Evolutionary conservation across 1,284 basidiomycete species (phyloP), one percentile per base, ranked within the genome.

Genomic region (Uromyces viciae-fabae): DNA sequence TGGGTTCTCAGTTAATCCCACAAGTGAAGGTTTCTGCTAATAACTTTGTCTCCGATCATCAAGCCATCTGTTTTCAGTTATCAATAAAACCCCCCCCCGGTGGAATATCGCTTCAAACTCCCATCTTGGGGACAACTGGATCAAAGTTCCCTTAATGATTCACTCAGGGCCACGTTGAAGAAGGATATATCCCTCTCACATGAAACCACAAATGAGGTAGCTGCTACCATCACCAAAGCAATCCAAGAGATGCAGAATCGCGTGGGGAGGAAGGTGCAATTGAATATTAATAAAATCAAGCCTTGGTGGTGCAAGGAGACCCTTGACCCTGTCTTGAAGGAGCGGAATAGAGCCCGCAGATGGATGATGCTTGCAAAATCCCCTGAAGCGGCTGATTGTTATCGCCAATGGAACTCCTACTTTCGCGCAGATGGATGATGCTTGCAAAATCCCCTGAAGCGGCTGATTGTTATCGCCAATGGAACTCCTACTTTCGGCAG

Each of bases 391-490:
- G 14, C 15, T 60, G n/a, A 60, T 3, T 60, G 56, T 28, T 60
- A 54, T 19, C 4, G 52, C 3, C 52, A 54, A 19, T 54, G 52
- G 52, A 54, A 54, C 17, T n/a, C 4, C 15, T 54, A 54, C 17
- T 54, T 54, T 54, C 52, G 22, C 15, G 22, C 52, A 19, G n/a
- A 46, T 76, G 75, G 75, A 64, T 76, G 58, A 42, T 64, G 9
- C 22, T 64, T 17, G 40, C 58, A 25, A 62, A 52, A 28, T 76
- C 60, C 7, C 22, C 15, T 3, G 60, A 76, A 28, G 56, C 75
- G 14, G 25, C 9, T 1, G 15, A 46, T 0, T 76, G 75, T 25
- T 76, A 76, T 56, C 4, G 25, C 7, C 17, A 75, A 25, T 75
- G 73, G 73, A 52, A 75, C 15, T 9, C 36, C 7, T 46, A 28